A percentile compares a stretch with the other conserved stretches of the same genome.
Conservation (phyloP, 2,329 filamentous ascomycete species). For the Aspergillus pseudoglaucus region DNA sequence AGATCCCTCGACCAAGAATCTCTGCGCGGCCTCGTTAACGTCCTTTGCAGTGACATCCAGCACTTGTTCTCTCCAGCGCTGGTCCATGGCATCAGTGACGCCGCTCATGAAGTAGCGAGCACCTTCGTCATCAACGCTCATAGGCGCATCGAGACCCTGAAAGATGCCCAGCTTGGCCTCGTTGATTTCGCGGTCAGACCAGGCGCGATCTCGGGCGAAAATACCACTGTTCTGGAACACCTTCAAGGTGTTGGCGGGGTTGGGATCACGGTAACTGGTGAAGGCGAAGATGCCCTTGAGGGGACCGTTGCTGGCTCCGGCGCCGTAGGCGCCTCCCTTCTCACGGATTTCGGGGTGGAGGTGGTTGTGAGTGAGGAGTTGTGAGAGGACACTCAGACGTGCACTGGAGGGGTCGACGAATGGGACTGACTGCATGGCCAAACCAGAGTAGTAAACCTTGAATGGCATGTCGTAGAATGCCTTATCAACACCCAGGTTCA, state of each 20-base stretch:
- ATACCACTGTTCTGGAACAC: constrained; percentile 77
- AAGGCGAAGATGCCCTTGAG: constrained; percentile 85
- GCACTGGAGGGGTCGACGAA: constrained; percentile 72
- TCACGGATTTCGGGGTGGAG: constrained; percentile 96
- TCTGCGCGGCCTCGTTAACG: constrained; percentile 72
- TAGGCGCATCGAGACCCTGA: constrained; percentile 82
- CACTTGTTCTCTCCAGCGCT: constrained; percentile 72
- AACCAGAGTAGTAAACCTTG: constrained; percentile 89
- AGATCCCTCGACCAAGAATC: constrained; percentile 66
- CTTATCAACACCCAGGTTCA: constrained; percentile 48
- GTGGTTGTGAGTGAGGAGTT: constrained; percentile 92
- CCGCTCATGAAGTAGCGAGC: constrained; percentile 79
- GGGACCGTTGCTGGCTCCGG: constrained; percentile 73
- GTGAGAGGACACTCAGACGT: constrained; percentile 77
- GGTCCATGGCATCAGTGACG: constrained; percentile 82
- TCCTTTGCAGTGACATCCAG: constrained; percentile 78
- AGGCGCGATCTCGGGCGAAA: constrained; percentile 75
- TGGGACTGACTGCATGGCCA: constrained; percentile 74
- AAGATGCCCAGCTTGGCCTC: constrained; percentile 96
- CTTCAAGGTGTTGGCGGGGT: constrained; percentile 77
- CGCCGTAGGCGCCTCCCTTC: constrained; percentile 94
- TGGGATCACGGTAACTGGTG: constrained; percentile 95
- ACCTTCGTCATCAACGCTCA: constrained; percentile 79
- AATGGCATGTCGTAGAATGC: constrained; percentile 92
- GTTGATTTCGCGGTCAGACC: constrained; percentile 79